Base-by-base conservation (phyloP, 805 yeast genomes). In the Yarrowia sp. region DNA sequence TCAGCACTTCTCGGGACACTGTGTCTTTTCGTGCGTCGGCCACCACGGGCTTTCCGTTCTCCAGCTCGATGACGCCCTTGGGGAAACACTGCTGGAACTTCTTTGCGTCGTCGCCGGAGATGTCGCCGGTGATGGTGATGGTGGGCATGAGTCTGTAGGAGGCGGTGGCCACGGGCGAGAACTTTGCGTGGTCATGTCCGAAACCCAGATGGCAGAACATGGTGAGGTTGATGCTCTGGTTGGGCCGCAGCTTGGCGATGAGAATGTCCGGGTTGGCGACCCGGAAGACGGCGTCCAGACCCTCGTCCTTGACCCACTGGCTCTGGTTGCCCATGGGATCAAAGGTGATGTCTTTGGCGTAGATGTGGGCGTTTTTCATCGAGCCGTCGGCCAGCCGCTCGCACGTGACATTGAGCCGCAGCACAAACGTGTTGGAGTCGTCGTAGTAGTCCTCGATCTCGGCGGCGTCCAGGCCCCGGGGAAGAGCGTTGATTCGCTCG, bases 131-230 rank as follows among this genome's bases (percentile, higher is more conserved):
- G 66, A 95, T 92, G 70, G 89, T 87, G 73, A 93, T 93, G 33
- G 86, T 88, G 15, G 99, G 99, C 81, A 95, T 79, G 75, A 95
- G 83, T 79, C 99, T 85, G 80, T 95, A 95, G 14, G 97, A 91
- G 2, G 99, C 98, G 14, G 99, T 95, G 17, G 97, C 86, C 12
- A 95, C 99, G 6, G 99, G 99, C 9, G 98, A 92, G 77, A 91
- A 95, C 79, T 95, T 95, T 69, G 99, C 98, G 79, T 95, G 99
- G 78, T 95, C 99, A 49, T 92, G 79, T 65, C 98, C 99, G 72
- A 91, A 80, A 69, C 99, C 99, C 70, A 94, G 83, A 38, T 93
- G 83, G 77, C 98, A 95, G 79, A 92, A 97, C 68, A 90, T 96
- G 75, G 92, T 84, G 71, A 95, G 82, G 34, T 94, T 85, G 71